Conservation (phyloP, 805 yeast species). For the Myxozyma nipponensis region DNA sequence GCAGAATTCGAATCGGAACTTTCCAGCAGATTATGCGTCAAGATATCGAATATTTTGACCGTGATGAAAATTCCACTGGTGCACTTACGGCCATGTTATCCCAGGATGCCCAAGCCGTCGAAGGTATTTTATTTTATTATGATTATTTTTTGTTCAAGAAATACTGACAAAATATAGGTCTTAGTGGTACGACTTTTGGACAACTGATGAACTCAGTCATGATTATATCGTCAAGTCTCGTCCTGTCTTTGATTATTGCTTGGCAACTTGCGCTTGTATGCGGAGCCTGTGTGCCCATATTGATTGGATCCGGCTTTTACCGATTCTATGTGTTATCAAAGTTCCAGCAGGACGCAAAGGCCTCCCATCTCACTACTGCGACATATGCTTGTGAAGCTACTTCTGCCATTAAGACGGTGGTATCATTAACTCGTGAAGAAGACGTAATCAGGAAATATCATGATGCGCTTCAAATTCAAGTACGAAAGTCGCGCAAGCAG, state of each 20-base stretch:
- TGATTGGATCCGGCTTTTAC: slow-evolving; percentile 42
- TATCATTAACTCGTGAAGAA: slow-evolving; percentile 42
- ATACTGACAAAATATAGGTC: slow-evolving; percentile 2
- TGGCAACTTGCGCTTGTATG: slow-evolving; percentile 46
- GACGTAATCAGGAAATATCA: slow-evolving; percentile 37
- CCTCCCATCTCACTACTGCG: slow-evolving; percentile 41
- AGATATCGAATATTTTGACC: slow-evolving; percentile 34
- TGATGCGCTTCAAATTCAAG: slow-evolving; percentile 8
- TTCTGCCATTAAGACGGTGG: slow-evolving; percentile 43
- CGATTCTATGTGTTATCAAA: slow-evolving; percentile 38
- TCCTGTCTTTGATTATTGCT: slow-evolving; percentile 40
- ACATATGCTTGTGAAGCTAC: slow-evolving; percentile 43
- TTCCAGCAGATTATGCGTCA: slow-evolving; percentile 32
- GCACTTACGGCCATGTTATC: slow-evolving; percentile 32
- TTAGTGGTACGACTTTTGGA: slow-evolving; percentile 35
- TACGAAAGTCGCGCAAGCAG: slow-evolving; percentile 17
- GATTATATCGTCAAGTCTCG: slow-evolving; percentile 40
- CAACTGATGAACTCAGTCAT: slow-evolving; percentile 36
- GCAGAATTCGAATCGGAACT: slow-evolving; percentile 30
- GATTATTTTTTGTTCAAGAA: background rate
- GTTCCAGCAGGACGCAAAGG: slow-evolving; percentile 40
- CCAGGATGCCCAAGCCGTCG: slow-evolving; percentile 34
- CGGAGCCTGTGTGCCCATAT: slow-evolving; percentile 37
- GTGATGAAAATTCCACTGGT: slow-evolving; percentile 33
- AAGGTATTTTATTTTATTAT: slow-evolving; percentile 24